phyloP scores from a whole-genome alignment of 2,329 filamentous ascomycete species.

The Xylariaceae sp. region DNA sequence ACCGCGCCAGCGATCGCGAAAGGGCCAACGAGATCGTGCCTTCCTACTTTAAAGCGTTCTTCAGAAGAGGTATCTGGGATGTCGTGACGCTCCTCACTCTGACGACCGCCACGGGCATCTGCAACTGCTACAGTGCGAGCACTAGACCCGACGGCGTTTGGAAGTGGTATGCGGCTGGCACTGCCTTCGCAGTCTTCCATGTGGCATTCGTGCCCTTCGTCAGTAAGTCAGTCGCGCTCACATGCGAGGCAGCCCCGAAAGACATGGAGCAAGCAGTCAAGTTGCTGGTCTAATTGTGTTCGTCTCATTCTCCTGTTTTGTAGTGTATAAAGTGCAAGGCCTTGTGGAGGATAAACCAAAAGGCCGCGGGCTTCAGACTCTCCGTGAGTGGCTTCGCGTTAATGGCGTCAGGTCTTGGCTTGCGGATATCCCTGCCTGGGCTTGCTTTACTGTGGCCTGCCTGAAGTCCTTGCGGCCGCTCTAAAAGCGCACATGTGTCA shows the following conservation, averaged over 20 bases:
- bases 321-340: conserved; percentile 24
- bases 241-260: no score
- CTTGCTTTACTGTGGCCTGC: conserved; percentile 27
- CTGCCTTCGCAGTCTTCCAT: conserved; percentile 27
- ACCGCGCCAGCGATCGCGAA: conserved; percentile 24
- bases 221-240: no score
- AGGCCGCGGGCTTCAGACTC: conserved; percentile 18
- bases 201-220: conserved; percentile 30
- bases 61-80: conserved; percentile 28
- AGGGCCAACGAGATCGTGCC: conserved; percentile 36
- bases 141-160: no score
- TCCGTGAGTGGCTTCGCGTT: conserved; percentile 27
- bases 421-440: conserved; percentile 30
- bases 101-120: conserved; percentile 24
- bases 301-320: no score
- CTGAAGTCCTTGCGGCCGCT: conserved; percentile 23
- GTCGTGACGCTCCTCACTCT: conserved; percentile 26
- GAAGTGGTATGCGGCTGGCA: conserved; percentile 29
- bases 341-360: conserved; percentile 22
- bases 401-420: conserved; percentile 25
- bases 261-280: no score
- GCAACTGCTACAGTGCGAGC: conserved; percentile 22
- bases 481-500: no score
- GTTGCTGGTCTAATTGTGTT: no score
- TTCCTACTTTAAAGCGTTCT: conserved; percentile 38